phyloP scores from a whole-genome alignment of 257 asterid genomes.

The Petunia axillaris region DNA sequence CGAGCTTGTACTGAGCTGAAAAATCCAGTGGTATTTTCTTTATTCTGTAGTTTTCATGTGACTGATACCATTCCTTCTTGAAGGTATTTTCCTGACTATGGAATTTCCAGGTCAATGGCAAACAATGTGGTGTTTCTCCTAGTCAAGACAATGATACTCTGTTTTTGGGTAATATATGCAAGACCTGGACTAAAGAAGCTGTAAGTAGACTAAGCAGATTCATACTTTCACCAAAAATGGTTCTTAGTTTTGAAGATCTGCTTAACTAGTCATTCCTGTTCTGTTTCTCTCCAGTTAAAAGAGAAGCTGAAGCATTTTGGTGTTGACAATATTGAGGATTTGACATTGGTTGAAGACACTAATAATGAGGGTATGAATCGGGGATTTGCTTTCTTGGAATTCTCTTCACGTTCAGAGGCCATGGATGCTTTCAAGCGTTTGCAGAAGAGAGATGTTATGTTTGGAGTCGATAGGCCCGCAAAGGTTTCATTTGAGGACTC shows the following conservation, averaged over 20 bases:
- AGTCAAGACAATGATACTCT: constrained; percentile 98
- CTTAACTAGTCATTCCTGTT: constrained; percentile 46
- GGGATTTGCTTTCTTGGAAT: constrained; percentile 94
- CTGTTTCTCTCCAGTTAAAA: constrained; percentile 72
- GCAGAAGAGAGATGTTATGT: constrained; percentile 82
- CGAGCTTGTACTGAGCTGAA: constrained; percentile 83
- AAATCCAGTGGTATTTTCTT: constrained; percentile 82
- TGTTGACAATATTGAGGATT: constrained; percentile 79
- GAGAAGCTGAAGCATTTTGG: constrained; percentile 81
- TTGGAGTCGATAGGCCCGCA: constrained; percentile 95
- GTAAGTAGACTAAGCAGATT: constrained; percentile 60
- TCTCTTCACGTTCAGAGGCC: constrained; percentile 88
- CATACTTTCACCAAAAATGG: constrained; percentile 35
- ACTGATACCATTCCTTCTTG: constrained; percentile 35
- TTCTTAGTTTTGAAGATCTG: constrained; percentile 30
- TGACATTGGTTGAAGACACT: constrained; percentile 91
- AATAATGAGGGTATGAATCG: constrained; percentile 74
- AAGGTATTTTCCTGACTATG: constrained; percentile 50
- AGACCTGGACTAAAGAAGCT: constrained; percentile 89
- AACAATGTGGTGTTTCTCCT: constrained; percentile 96
- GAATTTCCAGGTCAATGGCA: constrained; percentile 87
- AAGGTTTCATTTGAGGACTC: constrained; percentile 99
- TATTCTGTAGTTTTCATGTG: constrained; percentile 37
- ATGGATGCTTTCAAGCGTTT: constrained; percentile 97
- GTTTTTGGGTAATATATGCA: constrained; percentile 93